A percentile compares a stretch with the other conserved stretches of the same genome.
Conservation (phyloP, 2,329 filamentous ascomycete species). For the Diaporthe eres region DNA sequence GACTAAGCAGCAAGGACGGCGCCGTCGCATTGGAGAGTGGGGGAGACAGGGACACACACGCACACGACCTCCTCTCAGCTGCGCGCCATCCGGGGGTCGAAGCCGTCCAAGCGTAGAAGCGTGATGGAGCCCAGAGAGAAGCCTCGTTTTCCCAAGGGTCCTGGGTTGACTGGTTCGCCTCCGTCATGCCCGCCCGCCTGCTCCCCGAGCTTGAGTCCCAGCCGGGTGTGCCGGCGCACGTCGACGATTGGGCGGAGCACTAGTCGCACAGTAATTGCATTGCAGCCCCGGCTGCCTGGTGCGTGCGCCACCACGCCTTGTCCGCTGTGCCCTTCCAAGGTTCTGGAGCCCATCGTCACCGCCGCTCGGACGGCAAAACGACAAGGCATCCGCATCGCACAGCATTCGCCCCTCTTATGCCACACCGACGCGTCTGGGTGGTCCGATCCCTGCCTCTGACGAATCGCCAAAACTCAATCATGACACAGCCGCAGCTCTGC, state of each 20-base stretch:
- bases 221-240: conserved; percentile 9
- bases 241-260: conserved; percentile 5
- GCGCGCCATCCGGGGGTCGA: conserved; percentile 20
- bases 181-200: conserved; percentile 2
- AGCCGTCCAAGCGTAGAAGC: conserved; percentile 31
- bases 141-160: conserved; percentile 21
- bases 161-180: conserved; percentile 4
- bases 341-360: conserved; percentile 23
- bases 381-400: conserved; percentile 32
- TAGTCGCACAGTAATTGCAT: conserved; percentile 15
- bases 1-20: conserved; percentile 1
- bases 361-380: conserved; percentile 17
- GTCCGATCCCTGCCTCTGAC: conserved; percentile 31
- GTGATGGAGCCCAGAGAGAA: neutral
- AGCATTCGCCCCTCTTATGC: conserved; percentile 19
- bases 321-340: conserved; percentile 21
- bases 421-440: conserved; percentile 20
- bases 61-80: neutral
- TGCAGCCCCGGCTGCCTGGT: neutral
- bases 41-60: conserved; percentile 1
- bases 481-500: conserved; percentile 24
- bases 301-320: neutral
- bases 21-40: conserved; percentile 17
- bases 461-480: conserved; percentile 33
- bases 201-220: neutral